Evolutionary conservation across 164 flowering plant species (phyloP).

Genomic region (Berberis thunbergii): DNA sequence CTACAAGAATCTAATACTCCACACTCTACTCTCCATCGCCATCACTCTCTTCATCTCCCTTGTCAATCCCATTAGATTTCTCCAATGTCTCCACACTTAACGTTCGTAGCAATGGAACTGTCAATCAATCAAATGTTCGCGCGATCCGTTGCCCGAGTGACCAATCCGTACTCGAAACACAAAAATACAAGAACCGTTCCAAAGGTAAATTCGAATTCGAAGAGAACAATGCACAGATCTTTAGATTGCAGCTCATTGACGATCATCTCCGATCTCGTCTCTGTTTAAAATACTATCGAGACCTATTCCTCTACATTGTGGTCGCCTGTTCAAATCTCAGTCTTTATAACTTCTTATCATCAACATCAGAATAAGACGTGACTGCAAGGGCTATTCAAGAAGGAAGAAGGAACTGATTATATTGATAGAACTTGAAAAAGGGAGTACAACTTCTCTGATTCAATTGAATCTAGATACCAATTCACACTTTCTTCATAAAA

Average conservation of each 20-base stretch:
- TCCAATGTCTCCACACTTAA: slow-evolving; percentile 65
- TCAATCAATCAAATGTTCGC: slow-evolving; percentile 24
- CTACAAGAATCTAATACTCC: slow-evolving; percentile 37
- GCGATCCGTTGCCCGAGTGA: slow-evolving; percentile 63
- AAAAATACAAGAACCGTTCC: slow-evolving; percentile 37
- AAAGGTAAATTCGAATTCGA: slow-evolving; percentile 73
- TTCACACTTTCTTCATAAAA: no score
- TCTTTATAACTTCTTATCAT: slow-evolving; percentile 32
- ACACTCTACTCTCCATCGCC: slow-evolving; percentile 33
- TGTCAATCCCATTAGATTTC: slow-evolving; percentile 48
- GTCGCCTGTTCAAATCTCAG: slow-evolving; percentile 35
- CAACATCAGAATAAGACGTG: no score
- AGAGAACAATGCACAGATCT: slow-evolving; percentile 93
- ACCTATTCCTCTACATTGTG: slow-evolving; percentile 28
- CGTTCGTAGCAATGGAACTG: slow-evolving; percentile 16
- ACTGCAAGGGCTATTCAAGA: no score
- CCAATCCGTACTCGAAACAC: slow-evolving; percentile 15
- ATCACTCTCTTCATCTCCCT: slow-evolving; percentile 38
- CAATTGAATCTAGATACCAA: no score
- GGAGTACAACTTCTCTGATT: no score
- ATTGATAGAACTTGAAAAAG: no score
- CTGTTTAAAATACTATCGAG: slow-evolving; percentile 38
- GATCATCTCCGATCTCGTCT: slow-evolving; percentile 51
- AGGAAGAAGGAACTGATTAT: no score
- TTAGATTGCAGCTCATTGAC: slow-evolving; percentile 61